Evolutionary conservation across 208 protist species (phyloP), one percentile per base, ranked within the genome.

Genomic region (Pavlovales sp.): DNA sequence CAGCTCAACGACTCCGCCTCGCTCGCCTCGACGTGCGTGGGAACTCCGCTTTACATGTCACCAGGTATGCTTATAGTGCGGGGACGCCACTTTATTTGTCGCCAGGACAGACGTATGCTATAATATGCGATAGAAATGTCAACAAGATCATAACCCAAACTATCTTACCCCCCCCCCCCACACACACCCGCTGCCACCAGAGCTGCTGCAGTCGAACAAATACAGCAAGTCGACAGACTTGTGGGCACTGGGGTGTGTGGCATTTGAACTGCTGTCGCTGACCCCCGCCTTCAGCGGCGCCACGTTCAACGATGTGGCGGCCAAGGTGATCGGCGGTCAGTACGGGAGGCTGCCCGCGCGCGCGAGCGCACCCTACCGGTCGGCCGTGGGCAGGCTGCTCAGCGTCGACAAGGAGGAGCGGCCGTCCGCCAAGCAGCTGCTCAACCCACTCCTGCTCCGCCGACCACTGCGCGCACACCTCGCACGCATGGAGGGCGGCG

Each of bases 241-340:
- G 44, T 94, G 92, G 92, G 75, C 91, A 36, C 40, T 93, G 0
- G 92, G 92, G 28, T 93, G 91, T 86, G 88, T 94, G 67, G 37
- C 93, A 18, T 94, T 93, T 83, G 94, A 95, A 85, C 86, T 95
- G 36, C 88, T 89, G 8, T 94, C 93, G 30, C 57, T 95, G n/a
- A 42, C 86, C 42, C 92, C 94, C 89, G 92, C 94, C 38, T 95
- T 95, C 77, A 92, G 94, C 78, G 92, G 57, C 57, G 20, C 57
- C 22, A n/a, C 57, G 18, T 71, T 71, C 57, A 71, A 2, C 57
- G 57, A 71, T 2, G 32, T 71, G 2, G 26, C 57, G 18, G 57
- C 7, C 22, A 71, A 71, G 57, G 57, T 71, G 57, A 71, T 71
- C 57, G 57, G 14, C 14, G 57, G 57, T 2, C 22, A 71, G 57